A percentile compares a stretch with the other conserved stretches of the same genome.
Conservation (phyloP, 129 eudicot species). For the Rutidosis leptorrhynchoides region DNA sequence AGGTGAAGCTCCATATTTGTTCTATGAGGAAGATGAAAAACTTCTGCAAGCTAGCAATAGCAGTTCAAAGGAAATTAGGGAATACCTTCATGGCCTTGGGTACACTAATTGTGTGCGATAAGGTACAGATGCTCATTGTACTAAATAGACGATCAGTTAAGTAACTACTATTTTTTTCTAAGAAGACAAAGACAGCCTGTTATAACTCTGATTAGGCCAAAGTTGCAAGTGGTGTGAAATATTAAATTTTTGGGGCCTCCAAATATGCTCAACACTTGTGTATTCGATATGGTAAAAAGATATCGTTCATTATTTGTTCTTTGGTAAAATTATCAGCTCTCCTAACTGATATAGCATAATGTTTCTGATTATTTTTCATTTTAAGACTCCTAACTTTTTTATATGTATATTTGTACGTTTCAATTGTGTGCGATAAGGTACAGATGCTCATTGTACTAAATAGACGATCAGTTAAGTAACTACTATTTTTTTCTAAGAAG, state of each 20-base stretch:
- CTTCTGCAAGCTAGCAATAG: slow-evolving; percentile 85
- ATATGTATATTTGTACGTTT: neutral
- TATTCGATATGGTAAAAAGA: too few species aligned
- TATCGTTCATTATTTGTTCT: too few species aligned
- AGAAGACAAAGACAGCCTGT: neutral
- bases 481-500: too few species aligned
- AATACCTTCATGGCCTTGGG: slow-evolving; percentile 65
- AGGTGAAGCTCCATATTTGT: slow-evolving; percentile 83
- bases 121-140: slow-evolving; percentile 98
- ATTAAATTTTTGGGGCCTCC: neutral
- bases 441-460: too few species aligned
- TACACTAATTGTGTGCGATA: slow-evolving; percentile 66
- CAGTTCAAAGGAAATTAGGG: slow-evolving; percentile 69
- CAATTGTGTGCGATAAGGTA: too few species aligned
- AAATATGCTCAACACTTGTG: neutral
- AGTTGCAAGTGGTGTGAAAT: neutral
- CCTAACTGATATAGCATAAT: neutral
- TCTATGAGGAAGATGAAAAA: slow-evolving; percentile 98
- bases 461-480: too few species aligned
- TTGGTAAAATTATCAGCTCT: too few species aligned
- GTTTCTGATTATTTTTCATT: slow-evolving; percentile 9
- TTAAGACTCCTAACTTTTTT: neutral
- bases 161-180: neutral
- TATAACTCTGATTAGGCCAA: neutral
- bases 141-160: slow-evolving; percentile 36